Conservation (phyloP, 1,139 yeast species). For the Suhomyces taliae region DNA sequence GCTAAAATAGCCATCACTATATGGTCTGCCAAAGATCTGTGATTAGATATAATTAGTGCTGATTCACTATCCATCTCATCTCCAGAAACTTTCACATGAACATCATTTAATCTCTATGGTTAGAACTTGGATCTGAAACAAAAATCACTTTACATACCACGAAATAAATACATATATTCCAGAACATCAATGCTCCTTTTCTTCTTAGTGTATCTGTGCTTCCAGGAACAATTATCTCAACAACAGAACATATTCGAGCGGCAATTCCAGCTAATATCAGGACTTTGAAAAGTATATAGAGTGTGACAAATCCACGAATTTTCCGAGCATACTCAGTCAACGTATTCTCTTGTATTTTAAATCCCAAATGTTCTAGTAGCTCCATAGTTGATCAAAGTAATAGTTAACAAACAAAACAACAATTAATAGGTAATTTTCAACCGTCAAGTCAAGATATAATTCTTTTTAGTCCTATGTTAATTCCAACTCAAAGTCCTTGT, state of each 20-base stretch:
- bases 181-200: slow-evolving; percentile 26
- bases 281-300: background rate
- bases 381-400: slow-evolving; percentile 19
- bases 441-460: no score
- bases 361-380: slow-evolving; percentile 22
- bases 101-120: slow-evolving; percentile 34
- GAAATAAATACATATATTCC: slow-evolving; percentile 37
- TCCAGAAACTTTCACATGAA: slow-evolving; percentile 41
- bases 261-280: background rate
- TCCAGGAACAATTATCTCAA: slow-evolving; percentile 27
- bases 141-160: slow-evolving; percentile 25
- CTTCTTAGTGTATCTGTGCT: slow-evolving; percentile 25
- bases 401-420: background rate
- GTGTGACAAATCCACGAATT: background rate
- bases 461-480: no score
- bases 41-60: slow-evolving; percentile 54
- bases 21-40: slow-evolving; percentile 56
- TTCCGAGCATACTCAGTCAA: background rate
- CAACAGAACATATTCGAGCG: background rate
- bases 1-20: slow-evolving; percentile 49
- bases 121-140: slow-evolving; percentile 4
- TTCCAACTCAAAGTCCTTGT: no score
- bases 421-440: no score
- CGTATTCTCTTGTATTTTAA: slow-evolving; percentile 6
- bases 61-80: slow-evolving; percentile 46